Base-by-base conservation (phyloP, 495 filamentous ascomycete genomes). In the Penicillium steckii region DNA sequence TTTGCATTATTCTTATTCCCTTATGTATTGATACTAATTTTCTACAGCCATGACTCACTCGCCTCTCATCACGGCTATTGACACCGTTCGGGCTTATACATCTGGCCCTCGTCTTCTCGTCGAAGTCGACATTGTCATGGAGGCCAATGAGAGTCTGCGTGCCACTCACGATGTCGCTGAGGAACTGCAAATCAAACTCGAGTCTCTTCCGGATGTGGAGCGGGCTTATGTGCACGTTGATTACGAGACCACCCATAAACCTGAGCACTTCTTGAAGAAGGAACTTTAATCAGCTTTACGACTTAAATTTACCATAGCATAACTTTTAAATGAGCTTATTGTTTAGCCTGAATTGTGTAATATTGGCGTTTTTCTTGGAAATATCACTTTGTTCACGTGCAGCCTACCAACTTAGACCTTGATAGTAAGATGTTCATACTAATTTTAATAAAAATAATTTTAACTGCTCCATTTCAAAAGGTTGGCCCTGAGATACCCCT, bases 191-290 rank as follows among this genome's bases (percentile, higher is more conserved):
- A 88, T 88, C 46, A 97, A 97, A 74, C 76, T 98, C 4, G 94
- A 98, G 81, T 86, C 84, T 30, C 68, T 98, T 56, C 94, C 95
- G 4, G 85, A 96, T 66, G 86, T 98, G 3, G 94, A 97, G 78
- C 73, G 94, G 53, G 90, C 91, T 1, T 98, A 97, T 72, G 94
- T 97, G 12, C 94, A 98, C 70, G 91, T 97, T 13, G 94, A 98
- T 64, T 97, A 93, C 58, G 94, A 98, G 78, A 92, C 91, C 6
- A 91, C 86, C n/a, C 94, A 98, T 68, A 95, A 96, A 73, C 94
- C 94, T 8, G 90, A 84, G 69, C 81, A 85, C 56, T 84, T 79
- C 37, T 56, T 84, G 45, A 85, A 85, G 66, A 85, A 85, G 65
- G 81, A 83, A 50, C 60, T 83, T 9, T 83, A 74, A 60, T n/a